Percentiles rank a stretch among this genome's conserved stretches.
phyloP scores from a whole-genome alignment of 2,329 filamentous ascomycete genomes.

The Conoideocrella luteorostrata region DNA sequence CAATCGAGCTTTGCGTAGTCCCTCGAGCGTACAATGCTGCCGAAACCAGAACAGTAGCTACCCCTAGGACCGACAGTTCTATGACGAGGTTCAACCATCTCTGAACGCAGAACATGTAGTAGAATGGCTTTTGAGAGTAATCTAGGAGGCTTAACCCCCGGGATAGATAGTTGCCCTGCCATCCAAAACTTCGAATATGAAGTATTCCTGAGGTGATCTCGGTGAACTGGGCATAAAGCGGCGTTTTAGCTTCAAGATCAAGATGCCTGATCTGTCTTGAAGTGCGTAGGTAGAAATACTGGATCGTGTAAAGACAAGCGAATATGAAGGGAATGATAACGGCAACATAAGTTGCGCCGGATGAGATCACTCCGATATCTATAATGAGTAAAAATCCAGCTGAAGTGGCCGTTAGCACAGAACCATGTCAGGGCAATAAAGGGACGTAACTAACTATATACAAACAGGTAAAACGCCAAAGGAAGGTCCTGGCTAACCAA shows the following conservation, averaged over 20 bases:
- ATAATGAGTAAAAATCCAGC: background rate
- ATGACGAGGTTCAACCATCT: conserved; percentile 42
- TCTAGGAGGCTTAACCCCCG: conserved; percentile 28
- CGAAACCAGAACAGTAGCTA: conserved; percentile 38
- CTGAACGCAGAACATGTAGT: conserved; percentile 42
- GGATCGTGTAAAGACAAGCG: conserved; percentile 12
- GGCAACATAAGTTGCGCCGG: conserved; percentile 33
- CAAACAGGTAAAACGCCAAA: background rate
- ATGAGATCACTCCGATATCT: conserved; percentile 29
- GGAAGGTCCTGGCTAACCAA: conserved; percentile 8
- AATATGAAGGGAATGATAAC: conserved; percentile 39
- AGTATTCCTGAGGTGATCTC: conserved; percentile 25
- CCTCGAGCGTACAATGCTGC: conserved; percentile 23
- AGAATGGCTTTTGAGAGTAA: conserved; percentile 7
- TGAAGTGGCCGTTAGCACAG: background rate
- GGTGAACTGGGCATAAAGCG: conserved; percentile 34
- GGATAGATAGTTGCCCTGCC: conserved; percentile 25
- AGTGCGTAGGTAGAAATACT: conserved; percentile 34
- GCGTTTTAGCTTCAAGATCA: conserved; percentile 46
- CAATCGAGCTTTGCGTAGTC: conserved; percentile 18
- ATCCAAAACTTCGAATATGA: conserved; percentile 20
- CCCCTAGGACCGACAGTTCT: conserved; percentile 36
- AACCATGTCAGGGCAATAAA: background rate
- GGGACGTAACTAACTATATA: background rate
- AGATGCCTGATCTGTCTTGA: conserved; percentile 48